Conservation (phyloP, 176 grass and related monocot genomes). For the Aegilops sharonensis region DNA sequence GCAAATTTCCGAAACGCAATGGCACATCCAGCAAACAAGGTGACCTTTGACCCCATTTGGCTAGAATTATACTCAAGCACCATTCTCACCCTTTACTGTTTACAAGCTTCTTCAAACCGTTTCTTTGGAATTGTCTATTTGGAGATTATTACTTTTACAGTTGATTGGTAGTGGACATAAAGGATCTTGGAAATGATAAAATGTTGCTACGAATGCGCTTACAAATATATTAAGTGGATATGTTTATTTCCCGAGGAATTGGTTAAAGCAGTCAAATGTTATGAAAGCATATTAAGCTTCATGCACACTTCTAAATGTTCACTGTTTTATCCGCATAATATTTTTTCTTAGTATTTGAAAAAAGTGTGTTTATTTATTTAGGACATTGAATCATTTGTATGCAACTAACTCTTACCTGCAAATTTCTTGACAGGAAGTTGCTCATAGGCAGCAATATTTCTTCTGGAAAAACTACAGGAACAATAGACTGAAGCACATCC, state of each 20-base stretch:
- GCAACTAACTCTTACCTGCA: slow-evolving; percentile 18
- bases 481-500: slow-evolving; percentile 93
- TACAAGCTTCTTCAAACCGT: background rate
- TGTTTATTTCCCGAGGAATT: slow-evolving; percentile 6
- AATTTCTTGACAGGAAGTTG: slow-evolving; percentile 76
- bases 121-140: background rate
- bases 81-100: background rate
- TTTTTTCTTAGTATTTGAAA: background rate
- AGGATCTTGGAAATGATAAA: background rate
- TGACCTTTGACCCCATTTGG: slow-evolving; percentile 24
- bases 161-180: background rate
- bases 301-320: background rate
- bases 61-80: background rate
- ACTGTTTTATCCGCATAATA: background rate
- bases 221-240: background rate
- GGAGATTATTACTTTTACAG: background rate
- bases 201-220: background rate
- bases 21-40: slow-evolving; percentile 99
- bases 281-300: background rate
- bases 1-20: slow-evolving; percentile 86
- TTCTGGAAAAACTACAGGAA: slow-evolving; percentile 99
- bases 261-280: background rate
- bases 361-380: background rate
- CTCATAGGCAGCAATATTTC: slow-evolving; percentile 94
- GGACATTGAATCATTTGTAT: background rate